Evolutionary conservation across 78 protist species (phyloP), one percentile per base, ranked within the genome.

Genomic region (Chrysochromulina tobinii): DNA sequence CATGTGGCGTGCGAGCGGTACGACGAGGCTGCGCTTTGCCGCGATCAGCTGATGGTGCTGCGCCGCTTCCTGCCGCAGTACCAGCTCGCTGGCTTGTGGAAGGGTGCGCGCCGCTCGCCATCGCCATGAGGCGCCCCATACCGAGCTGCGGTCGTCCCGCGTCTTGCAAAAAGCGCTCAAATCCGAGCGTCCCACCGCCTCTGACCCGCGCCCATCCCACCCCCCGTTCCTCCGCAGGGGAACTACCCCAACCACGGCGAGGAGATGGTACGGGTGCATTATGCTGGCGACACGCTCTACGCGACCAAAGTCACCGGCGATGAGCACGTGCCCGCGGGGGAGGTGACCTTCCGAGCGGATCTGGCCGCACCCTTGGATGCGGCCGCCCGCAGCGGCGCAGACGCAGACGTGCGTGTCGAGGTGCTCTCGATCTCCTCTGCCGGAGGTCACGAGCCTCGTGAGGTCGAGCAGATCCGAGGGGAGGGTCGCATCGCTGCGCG

Each of bases 271-370:
- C 5, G 53, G 53, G 5, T 72, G 9, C 81, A 72, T 15, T 72
- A 72, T 14, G 81, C 20, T 3, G 57, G 53, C 21, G 81, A 72
- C 81, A 72, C 81, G 11, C 53, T 72, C 12, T 8, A 14, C 53
- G 81, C 81, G 81, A 38, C 53, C 18, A 72, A 72, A 53, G 53
- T 72, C n/a, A 72, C 81, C n/a, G 81, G 81, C 53, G 81, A 72
- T 53, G 38, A 38, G 81, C 81, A 72, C 15, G 81, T 72, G 53
- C 81, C 81, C 4, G 81, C 81, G 15, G 81, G 81, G 54, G 81
- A 72, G 14, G 81, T 72, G 25, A 72, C 81, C 38, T 72, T 72
- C 57, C 81, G 53, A 8, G 81, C 81, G 3, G 81, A 72, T 15
- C 81, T 72, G 81, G 27, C 54, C 9, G 11, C 4, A 53, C 81